phyloP scores from a whole-genome alignment of 2,329 filamentous ascomycete genomes.

The Paraphaeosphaeria sporulosa region DNA sequence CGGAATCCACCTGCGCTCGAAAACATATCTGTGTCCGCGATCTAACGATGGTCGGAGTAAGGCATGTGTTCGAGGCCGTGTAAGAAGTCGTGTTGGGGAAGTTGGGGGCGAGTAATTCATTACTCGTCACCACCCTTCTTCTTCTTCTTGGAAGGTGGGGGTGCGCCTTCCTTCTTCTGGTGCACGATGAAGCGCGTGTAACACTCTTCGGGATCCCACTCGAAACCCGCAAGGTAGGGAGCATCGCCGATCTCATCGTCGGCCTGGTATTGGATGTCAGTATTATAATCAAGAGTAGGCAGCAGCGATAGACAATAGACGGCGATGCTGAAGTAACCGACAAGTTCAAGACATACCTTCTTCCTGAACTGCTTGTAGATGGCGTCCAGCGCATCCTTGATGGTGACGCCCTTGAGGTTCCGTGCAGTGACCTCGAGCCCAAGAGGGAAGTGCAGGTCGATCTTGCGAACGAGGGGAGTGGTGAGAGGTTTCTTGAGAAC shows the following conservation, averaged over 20 bases:
- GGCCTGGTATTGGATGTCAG: conserved; percentile 61
- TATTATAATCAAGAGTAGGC: conserved; percentile 11
- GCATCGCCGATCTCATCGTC: conserved; percentile 91
- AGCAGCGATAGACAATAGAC: not conserved
- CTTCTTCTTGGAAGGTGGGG: conserved; percentile 44
- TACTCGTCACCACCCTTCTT: conserved; percentile 46
- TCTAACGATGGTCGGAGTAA: conserved; percentile 31
- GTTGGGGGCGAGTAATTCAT: conserved; percentile 49
- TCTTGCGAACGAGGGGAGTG: conserved; percentile 86
- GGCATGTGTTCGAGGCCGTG: conserved; percentile 29
- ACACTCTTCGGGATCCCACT: conserved; percentile 93
- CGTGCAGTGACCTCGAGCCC: conserved; percentile 87
- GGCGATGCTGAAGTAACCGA: not conserved
- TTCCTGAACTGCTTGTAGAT: conserved; percentile 98
- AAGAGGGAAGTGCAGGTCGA: conserved; percentile 89
- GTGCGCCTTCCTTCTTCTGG: conserved; percentile 73
- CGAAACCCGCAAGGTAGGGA: conserved; percentile 90
- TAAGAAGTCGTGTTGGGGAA: conserved; percentile 40
- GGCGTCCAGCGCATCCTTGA: conserved; percentile 95
- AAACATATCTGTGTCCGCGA: conserved; percentile 32
- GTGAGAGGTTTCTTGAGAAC: conserved; percentile 83
- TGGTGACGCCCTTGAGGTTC: conserved; percentile 92
- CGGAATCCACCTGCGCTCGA: conserved; percentile 38
- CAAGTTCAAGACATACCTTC: conserved; percentile 68
- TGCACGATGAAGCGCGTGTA: conserved; percentile 90